Evolutionary conservation across 495 filamentous ascomycete species (phyloP), one percentile per base, ranked within the genome.

Genomic region (Lophiotrema nucula): DNA sequence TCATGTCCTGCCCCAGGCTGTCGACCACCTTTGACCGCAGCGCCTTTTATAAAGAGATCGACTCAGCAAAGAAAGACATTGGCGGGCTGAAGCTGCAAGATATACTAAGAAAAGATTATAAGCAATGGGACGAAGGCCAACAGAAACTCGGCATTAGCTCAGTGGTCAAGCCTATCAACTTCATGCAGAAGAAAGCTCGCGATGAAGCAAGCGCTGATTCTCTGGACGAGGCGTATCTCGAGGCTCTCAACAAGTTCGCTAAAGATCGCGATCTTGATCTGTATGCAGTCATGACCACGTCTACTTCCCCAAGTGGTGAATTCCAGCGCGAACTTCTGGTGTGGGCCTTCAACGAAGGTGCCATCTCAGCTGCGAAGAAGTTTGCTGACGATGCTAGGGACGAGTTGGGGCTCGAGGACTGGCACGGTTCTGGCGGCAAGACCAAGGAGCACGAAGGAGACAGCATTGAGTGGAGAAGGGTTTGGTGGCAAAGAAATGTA

Each of bases 51-150:
- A 64, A 81, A 10, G 70, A 80, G 27, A 74, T 97, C 45, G 73
- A 77, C 15, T 52, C 69, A 3, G 85, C 91, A 4, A 96, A 96
- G 71, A 76, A 82, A 57, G 79, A 90, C 58, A 78, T 97, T 42
- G 81, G 81, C 48, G 60, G 70, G 2, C 73, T 98, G 56, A 79
- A 76, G 2, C 67, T 93, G 55, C 70, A 81, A 2, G 95, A 97
- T 58, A 79, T 96, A 15, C 69, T 97, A 44, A 79, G 85, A 53
- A 92, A 95, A 61, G 93, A 98, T 71, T 98, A 93, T 72, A 98
- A 98, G 73, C 80, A 87, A 53, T 98, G 92, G 91, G 73, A 66
- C 3, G 90, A 89, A 64, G 65, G 54, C 16, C 71, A 65, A 1
- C 66, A 81, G 25, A 79, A 73, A 18, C 70, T 98, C 8, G 93